Percentiles rank a stretch among this genome's conserved stretches.
phyloP scores from a whole-genome alignment of 305 asterid species.

The Fraxinus paxiana region DNA sequence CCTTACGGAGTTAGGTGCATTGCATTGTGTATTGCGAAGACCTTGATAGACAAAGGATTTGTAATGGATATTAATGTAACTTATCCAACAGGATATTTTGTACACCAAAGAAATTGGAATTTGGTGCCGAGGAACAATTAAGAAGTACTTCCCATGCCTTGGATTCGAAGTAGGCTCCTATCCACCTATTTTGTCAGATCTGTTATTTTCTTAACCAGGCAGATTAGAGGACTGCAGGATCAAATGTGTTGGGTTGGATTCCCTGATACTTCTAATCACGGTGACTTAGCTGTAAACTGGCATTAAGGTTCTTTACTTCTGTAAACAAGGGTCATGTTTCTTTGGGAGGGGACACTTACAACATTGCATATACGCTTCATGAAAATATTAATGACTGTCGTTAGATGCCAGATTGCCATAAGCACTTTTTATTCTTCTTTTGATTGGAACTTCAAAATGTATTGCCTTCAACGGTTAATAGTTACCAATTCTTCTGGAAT shows the following conservation, averaged over 20 bases:
- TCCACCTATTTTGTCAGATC: not conserved
- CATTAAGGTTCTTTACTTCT: not conserved
- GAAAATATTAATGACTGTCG: not conserved
- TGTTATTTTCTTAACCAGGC: not conserved
- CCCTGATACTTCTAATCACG: slow-evolving; percentile 1
- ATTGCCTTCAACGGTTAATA: not conserved
- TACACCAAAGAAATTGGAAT: not conserved
- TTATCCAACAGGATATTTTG: not conserved
- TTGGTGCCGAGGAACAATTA: not conserved
- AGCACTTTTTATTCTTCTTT: not conserved
- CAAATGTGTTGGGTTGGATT: not conserved
- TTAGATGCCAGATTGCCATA: not conserved
- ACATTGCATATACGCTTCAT: not conserved
- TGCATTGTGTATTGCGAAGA: not conserved
- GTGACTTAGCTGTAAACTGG: not conserved
- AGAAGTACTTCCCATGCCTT: slow-evolving; percentile 6
- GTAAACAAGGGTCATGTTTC: not conserved
- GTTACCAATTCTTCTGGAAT: not conserved
- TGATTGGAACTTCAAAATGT: not conserved
- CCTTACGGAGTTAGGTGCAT: not conserved
- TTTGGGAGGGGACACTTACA: not conserved
- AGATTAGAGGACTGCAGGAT: not conserved
- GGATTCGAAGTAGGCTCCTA: not conserved
- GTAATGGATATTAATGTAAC: not conserved
- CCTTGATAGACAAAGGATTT: not conserved